Evolutionary conservation across 2,329 filamentous ascomycete genomes (phyloP).

Genomic region (Parastagonospora nodorum): DNA sequence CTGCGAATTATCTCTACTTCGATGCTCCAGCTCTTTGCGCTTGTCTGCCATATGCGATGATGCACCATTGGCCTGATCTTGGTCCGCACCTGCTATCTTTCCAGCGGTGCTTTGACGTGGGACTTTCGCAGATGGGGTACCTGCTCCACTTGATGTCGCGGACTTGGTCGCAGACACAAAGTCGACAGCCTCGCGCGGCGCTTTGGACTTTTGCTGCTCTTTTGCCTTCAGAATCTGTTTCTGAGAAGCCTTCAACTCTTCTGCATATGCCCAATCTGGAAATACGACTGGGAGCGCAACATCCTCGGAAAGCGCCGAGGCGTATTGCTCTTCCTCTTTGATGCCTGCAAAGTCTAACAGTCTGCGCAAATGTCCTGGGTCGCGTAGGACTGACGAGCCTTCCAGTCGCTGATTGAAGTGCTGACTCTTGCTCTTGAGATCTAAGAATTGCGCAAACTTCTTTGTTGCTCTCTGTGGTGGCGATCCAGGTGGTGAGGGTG

Average conservation of each 20-base stretch:
- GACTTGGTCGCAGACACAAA: slow-evolving; percentile 41
- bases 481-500: slow-evolving; percentile 69
- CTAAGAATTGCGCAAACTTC: slow-evolving; percentile 75
- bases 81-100: slow-evolving; percentile 21
- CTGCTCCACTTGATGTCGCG: slow-evolving; percentile 27
- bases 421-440: slow-evolving; percentile 74
- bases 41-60: slow-evolving; percentile 25
- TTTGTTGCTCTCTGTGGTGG: slow-evolving; percentile 56
- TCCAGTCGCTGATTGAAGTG: slow-evolving; percentile 81
- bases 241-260: slow-evolving; percentile 49
- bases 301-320: slow-evolving; percentile 57
- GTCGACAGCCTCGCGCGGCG: slow-evolving; percentile 36
- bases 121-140: slow-evolving; percentile 24
- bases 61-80: slow-evolving; percentile 11
- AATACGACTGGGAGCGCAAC: slow-evolving; percentile 48
- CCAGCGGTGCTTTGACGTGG: slow-evolving; percentile 23
- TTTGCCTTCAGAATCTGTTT: slow-evolving; percentile 42
- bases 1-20: slow-evolving; percentile 24
- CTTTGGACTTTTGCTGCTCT: slow-evolving; percentile 36
- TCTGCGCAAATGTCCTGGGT: slow-evolving; percentile 74
- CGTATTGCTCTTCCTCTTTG: slow-evolving; percentile 65
- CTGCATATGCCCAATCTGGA: slow-evolving; percentile 51
- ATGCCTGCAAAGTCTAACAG: slow-evolving; percentile 71
- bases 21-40: slow-evolving; percentile 39
- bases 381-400: slow-evolving; percentile 68